Conservation (phyloP, 1,284 basidiomycete species). For the Malassezia arunalokei region DNA sequence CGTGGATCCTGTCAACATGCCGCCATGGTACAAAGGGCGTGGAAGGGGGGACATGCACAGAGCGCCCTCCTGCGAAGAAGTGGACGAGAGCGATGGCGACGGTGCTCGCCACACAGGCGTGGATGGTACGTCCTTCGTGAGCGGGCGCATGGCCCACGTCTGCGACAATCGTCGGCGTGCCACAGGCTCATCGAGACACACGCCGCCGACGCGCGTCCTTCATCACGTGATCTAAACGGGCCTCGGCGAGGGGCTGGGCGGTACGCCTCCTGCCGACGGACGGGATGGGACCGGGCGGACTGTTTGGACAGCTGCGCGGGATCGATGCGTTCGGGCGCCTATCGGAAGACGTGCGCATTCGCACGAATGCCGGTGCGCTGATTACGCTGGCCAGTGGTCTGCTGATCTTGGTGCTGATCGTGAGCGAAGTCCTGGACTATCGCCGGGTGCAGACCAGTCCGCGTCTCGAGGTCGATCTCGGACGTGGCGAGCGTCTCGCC, state of each 20-base stretch:
- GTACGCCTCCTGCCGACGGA: not conserved
- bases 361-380: slow-evolving; percentile 40
- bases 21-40: too few species aligned
- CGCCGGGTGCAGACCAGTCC: slow-evolving; percentile 56
- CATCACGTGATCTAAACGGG: too few species aligned
- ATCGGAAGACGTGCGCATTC: slow-evolving; percentile 43
- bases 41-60: too few species aligned
- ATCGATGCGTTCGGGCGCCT: slow-evolving; percentile 21
- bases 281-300: slow-evolving; percentile 2
- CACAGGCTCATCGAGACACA: too few species aligned
- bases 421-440: slow-evolving; percentile 92
- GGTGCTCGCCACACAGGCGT: too few species aligned
- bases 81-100: too few species aligned
- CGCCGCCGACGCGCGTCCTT: too few species aligned
- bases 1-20: not conserved
- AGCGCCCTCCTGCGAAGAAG: too few species aligned
- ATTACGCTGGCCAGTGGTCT: slow-evolving; percentile 80
- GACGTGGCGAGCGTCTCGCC: slow-evolving; percentile 81
- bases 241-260: too few species aligned
- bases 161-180: too few species aligned
- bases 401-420: slow-evolving; percentile 78
- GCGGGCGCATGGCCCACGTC: too few species aligned
- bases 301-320: slow-evolving; percentile 13
- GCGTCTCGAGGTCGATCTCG: slow-evolving; percentile 59
- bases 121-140: too few species aligned